phyloP scores from a whole-genome alignment of 2,329 filamentous ascomycete genomes.

The Aspergillus fumigatiaffinis region DNA sequence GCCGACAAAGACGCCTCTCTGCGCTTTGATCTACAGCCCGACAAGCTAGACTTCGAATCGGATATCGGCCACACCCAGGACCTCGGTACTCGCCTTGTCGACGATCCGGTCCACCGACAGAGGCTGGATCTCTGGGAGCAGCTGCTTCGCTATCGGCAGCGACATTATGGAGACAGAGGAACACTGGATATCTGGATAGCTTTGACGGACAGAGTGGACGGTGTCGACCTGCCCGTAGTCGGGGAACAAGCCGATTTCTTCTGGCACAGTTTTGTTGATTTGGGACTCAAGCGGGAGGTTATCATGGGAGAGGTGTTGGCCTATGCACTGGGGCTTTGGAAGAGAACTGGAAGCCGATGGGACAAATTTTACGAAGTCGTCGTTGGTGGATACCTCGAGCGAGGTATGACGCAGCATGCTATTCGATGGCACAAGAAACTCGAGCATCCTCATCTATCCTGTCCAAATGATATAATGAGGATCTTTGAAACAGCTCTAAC shows the following conservation, averaged over 20 bases:
- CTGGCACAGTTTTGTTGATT: conserved; percentile 39
- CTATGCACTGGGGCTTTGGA: conserved; percentile 40
- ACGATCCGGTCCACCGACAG: conserved; percentile 26
- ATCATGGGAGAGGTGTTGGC: conserved; percentile 31
- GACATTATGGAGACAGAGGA: conserved; percentile 41
- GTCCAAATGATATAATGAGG: conserved; percentile 25
- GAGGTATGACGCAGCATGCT: conserved; percentile 27
- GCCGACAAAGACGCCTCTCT: neutral
- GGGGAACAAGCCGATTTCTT: conserved; percentile 37
- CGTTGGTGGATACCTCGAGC: conserved; percentile 33
- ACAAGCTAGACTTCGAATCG: conserved; percentile 40
- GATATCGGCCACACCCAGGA: conserved; percentile 34
- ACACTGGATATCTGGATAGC: conserved; percentile 41
- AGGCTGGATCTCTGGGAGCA: conserved; percentile 45
- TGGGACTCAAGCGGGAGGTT: conserved; percentile 31
- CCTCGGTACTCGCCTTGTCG: conserved; percentile 38
- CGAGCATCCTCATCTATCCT: conserved; percentile 29
- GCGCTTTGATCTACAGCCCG: conserved; percentile 25
- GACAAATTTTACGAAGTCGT: conserved; percentile 35
- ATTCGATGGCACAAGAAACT: conserved; percentile 36
- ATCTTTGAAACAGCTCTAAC: conserved; percentile 28
- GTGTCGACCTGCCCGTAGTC: conserved; percentile 31
- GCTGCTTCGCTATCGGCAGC: conserved; percentile 41
- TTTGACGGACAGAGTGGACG: conserved; percentile 28
- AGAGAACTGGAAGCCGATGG: conserved; percentile 37